A percentile compares a stretch with the other conserved stretches of the same genome.
phyloP scores from a whole-genome alignment of 495 filamentous ascomycete species.

The Pyrenopolyporus hunteri region DNA sequence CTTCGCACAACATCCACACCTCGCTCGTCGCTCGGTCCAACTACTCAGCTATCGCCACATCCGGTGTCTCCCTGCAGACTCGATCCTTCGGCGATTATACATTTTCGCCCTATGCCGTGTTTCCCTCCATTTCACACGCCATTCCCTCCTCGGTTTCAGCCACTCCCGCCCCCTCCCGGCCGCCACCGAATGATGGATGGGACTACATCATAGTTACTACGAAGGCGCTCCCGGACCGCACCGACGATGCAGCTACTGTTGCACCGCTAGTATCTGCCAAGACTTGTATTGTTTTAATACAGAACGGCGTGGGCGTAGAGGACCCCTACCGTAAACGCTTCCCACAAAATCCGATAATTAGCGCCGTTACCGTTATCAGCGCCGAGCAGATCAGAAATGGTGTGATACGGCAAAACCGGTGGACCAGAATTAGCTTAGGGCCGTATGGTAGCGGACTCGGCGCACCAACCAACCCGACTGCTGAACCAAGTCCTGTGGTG shows the following conservation, averaged over 20 bases:
- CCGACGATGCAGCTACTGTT: conserved; percentile 54
- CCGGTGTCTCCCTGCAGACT: conserved; percentile 57
- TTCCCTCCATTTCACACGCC: conserved; percentile 50
- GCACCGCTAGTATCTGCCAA: conserved; percentile 58
- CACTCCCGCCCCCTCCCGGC: conserved; percentile 17
- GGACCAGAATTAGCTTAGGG: conserved; percentile 65
- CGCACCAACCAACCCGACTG: conserved; percentile 28
- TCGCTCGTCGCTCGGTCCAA: conserved; percentile 63
- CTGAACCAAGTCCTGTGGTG: conserved; percentile 41
- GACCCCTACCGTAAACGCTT: conserved; percentile 64
- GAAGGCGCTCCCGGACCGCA: conserved; percentile 61
- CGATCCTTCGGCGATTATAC: conserved; percentile 60
- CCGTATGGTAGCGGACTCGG: conserved; percentile 53
- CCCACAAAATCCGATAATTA: conserved; percentile 61
- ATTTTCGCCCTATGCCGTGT: conserved; percentile 56
- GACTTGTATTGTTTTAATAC: conserved; percentile 66
- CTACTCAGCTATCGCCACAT: conserved; percentile 54
- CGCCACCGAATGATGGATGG: conserved; percentile 46
- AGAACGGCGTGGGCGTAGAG: conserved; percentile 75
- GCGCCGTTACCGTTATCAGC: conserved; percentile 64
- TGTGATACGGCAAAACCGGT: conserved; percentile 63
- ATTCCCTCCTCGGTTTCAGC: conserved; percentile 9
- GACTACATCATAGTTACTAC: conserved; percentile 67
- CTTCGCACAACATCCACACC: conserved; percentile 47
- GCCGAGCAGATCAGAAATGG: conserved; percentile 58